Percentiles rank a stretch among this genome's conserved stretches.
phyloP scores from a whole-genome alignment of 306 rosid genomes.

The Pueraria montana region DNA sequence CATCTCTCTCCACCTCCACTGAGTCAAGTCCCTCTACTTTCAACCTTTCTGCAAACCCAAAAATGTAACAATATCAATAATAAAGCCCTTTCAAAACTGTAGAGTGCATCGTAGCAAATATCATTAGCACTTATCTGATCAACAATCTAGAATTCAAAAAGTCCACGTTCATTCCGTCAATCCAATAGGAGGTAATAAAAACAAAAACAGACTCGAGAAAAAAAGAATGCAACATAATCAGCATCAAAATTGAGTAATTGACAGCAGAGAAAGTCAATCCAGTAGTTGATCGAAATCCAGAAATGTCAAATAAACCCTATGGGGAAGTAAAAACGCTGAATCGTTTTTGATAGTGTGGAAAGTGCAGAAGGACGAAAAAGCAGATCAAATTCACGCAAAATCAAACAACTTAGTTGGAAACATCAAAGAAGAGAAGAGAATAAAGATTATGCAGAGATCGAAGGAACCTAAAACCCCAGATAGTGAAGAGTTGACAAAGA shows the following conservation, averaged over 20 bases:
- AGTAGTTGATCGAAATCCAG: background rate
- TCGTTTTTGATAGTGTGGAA: background rate
- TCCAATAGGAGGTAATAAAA: background rate
- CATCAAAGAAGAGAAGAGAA: background rate
- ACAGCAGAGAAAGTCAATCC: background rate
- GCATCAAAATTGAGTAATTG: background rate
- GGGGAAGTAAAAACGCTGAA: background rate
- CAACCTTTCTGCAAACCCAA: conserved; percentile 43
- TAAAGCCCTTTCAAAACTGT: background rate
- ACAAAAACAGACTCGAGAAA: background rate
- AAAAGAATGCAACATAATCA: conserved; percentile 6
- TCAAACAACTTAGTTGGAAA: background rate
- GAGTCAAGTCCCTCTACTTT: conserved; percentile 43
- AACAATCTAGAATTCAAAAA: background rate
- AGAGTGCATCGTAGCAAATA: background rate
- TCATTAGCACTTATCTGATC: background rate
- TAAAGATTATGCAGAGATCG: conserved; percentile 21
- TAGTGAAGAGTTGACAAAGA: conserved; percentile 9
- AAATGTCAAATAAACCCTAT: conserved; percentile 28
- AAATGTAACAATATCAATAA: conserved; percentile 17
- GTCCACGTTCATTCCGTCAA: background rate
- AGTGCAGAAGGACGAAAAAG: background rate
- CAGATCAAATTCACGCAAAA: conserved; percentile 35
- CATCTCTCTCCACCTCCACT: conserved; percentile 56
- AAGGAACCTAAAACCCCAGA: conserved; percentile 42